Evolutionary conservation across 2,329 filamentous ascomycete species (phyloP), one percentile per base, ranked within the genome.

Genomic region (Aciculosporium take): DNA sequence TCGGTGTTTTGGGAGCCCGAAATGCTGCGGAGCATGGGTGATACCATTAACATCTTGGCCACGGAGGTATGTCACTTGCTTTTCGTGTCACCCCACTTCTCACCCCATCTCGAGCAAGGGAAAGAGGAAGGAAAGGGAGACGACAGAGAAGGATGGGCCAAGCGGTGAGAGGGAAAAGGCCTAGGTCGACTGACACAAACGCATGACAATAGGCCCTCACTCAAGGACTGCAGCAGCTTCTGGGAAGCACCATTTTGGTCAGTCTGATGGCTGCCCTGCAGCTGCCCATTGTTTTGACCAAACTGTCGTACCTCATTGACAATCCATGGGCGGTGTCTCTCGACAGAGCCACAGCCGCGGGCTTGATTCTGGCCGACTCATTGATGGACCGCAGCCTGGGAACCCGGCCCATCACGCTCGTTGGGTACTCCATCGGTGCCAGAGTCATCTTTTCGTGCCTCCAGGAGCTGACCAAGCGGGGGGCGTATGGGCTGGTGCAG

Each of bases 271-370:
- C 88, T 31, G 87, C 88, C 27, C 68, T 98, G 39, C 86, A 93
- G 58, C 66, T 95, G n/a, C 91, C 91, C 2, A 76, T 98, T 32
- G 81, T 95, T 23, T 67, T 98, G 34, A 88, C 89, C 0, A 98
- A 98, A 58, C 74, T 98, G 8, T 79, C 89, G 1, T 98, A 98
- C 56, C 72, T 98, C 17, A 95, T 98, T 49, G 91, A 98, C 61
- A 98, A 98, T 55, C 91, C 91, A 0, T 98, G 91, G 91, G 86
- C 83, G 21, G 88, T 95, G n/a, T 96, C 91, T 1, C 74, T 94
- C 38, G 86, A 91, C 53, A 79, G 91, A 52, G 91, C 91, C 24
- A 88, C 83, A 53, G 72, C 84, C 42, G 85, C 89, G 7, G 91
- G 91, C 3, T 72, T 94, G 36, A 94, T 98, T 57, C 71, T 98